A percentile compares a stretch with the other conserved stretches of the same genome.
Evolutionary conservation across 768 basidiomycete genomes (phyloP).

Genomic region (Stropharia rugosoannulata): DNA sequence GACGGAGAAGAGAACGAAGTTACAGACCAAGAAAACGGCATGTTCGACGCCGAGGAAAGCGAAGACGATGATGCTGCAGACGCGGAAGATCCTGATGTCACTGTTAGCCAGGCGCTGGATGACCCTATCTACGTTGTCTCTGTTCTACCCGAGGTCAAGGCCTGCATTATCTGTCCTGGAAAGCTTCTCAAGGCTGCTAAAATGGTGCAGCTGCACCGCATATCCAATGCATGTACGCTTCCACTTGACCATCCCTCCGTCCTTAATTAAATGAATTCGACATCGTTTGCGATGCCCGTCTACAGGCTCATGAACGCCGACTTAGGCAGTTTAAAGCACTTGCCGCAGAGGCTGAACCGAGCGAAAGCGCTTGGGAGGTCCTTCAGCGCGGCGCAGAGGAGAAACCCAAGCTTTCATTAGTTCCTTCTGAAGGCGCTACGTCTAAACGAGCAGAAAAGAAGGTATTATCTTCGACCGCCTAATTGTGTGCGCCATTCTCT

Average conservation of each 20-base stretch:
- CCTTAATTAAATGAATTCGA: constrained; percentile 1
- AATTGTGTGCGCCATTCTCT: background rate
- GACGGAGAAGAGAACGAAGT: constrained; percentile 27
- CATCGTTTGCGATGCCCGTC: background rate
- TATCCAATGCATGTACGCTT: constrained; percentile 59
- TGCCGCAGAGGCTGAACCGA: constrained; percentile 36
- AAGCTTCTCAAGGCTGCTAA: constrained; percentile 63
- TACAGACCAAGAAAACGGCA: constrained; percentile 20
- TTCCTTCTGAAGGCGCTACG: constrained; percentile 17
- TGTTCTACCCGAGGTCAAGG: constrained; percentile 50
- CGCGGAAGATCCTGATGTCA: constrained; percentile 42
- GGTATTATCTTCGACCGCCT: constrained; percentile 33
- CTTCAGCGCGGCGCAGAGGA: constrained; percentile 25
- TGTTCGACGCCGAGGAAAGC: constrained; percentile 17
- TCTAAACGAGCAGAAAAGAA: constrained; percentile 68
- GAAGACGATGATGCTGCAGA: constrained; percentile 25
- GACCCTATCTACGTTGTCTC: constrained; percentile 66
- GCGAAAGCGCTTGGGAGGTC: constrained; percentile 50
- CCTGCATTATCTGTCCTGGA: constrained; percentile 70
- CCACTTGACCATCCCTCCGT: constrained; percentile 10
- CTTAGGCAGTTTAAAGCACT: constrained; percentile 47
- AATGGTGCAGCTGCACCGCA: constrained; percentile 57
- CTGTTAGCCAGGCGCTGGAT: constrained; percentile 56
- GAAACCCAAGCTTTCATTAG: constrained; percentile 24
- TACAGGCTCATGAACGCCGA: constrained; percentile 65